Evolutionary conservation across 306 rosid genomes (phyloP), one percentile per base, ranked within the genome.

Genomic region (Urtica urens): DNA sequence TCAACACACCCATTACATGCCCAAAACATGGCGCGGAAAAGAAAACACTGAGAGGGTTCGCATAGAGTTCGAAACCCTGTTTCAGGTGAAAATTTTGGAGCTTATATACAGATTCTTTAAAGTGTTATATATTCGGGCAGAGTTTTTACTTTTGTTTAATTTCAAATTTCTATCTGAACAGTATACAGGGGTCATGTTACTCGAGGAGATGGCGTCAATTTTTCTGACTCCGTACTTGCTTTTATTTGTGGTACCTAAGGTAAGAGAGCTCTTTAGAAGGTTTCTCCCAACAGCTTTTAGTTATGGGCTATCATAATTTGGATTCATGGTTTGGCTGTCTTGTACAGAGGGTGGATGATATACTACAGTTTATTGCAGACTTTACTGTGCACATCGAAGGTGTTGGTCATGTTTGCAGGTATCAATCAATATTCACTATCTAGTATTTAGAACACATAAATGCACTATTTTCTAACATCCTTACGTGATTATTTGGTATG

Each of bases 361-460:
- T 84, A 57, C 61, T 92, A 70, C 72, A 82, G 83, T 92, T 82
- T 60, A 79, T 92, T 68, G 49, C 73, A 7, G 83, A 92, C 49
- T 92, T 75, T 44, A 85, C 99, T 12, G 84, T 73, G 31, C 52
- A 92, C 60, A 71, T 85, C 60, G 87, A 85, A 67, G 99, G 99
- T 33, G 99, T 92, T 58, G 99, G 99, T 42, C 86, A 92, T 58
- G 99, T 92, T 62, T 92, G 99, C 77, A 85, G 94, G 99, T 92
- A n/a, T n/a, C n/a, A n/a, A n/a, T n/a, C n/a, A n/a, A n/a, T n/a
- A n/a, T n/a, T n/a, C n/a, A n/a, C n/a, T n/a, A n/a, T n/a, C n/a
- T 66, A 52, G 72, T 54, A 17, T 42, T 54, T 40, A 2, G 10
- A 35, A 23, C 15, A 35, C 58, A 39, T 13, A 38, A 14, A 45